Conservation (phyloP, 805 yeast genomes). For the Zygosaccharomyces rouxii region DNA sequence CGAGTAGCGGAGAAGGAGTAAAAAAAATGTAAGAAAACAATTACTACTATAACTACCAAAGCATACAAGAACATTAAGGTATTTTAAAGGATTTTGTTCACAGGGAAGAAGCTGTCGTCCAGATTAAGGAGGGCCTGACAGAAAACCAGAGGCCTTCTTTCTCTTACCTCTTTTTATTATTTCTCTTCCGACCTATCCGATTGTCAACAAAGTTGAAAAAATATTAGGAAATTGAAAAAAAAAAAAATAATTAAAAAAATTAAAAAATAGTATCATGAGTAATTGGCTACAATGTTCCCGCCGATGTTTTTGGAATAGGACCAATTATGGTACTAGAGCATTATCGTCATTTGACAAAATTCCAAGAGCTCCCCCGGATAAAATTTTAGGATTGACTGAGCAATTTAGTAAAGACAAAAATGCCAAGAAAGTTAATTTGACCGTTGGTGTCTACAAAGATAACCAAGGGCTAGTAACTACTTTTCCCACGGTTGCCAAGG, state of each 20-base stretch:
- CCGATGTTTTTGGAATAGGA: neutral
- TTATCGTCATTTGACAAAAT: constrained; percentile 23
- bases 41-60: neutral
- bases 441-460: constrained; percentile 78
- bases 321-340: neutral
- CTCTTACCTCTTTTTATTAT: no score
- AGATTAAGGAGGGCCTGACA: no score
- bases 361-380: constrained; percentile 74
- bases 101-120: no score
- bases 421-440: constrained; percentile 48
- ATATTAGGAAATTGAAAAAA: neutral
- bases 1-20: constrained; percentile 1
- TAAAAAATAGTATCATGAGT: neutral
- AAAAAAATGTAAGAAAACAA: neutral
- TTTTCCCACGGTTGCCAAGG: constrained; percentile 30
- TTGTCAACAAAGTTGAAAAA: no score
- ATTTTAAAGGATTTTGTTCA: neutral
- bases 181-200: no score
- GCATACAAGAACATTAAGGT: no score
- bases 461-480: constrained; percentile 54
- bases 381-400: constrained; percentile 75
- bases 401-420: constrained; percentile 64
- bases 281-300: neutral
- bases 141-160: no score
- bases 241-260: neutral